A percentile compares a stretch with the other conserved stretches of the same genome.
These are phyloP conservation scores for Flaveria trinervia DNA, from an alignment of 129 eudicot species.

Conservation along the genomic window DNA sequence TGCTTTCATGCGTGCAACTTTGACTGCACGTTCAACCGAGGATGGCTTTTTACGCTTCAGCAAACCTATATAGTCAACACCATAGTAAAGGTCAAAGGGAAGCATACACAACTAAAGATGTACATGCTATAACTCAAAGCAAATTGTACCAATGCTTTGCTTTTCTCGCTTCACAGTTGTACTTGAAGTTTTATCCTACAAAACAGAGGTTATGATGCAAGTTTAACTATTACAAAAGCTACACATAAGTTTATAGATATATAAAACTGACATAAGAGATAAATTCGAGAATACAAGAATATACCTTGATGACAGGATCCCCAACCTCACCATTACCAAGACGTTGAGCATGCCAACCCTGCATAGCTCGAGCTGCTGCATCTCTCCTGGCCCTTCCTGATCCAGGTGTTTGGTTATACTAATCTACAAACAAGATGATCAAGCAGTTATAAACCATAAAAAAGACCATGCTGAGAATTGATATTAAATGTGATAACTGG, in stretches of 20 bases:
- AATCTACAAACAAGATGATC: constrained; percentile 39
- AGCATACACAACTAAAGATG: constrained; percentile 1
- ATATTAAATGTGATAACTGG: background rate
- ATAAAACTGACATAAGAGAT: background rate
- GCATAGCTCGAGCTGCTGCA: constrained; percentile 99
- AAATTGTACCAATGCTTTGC: constrained; percentile 69
- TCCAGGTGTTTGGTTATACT: constrained; percentile 68
- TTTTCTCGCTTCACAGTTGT: constrained; percentile 67
- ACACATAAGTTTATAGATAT: background rate
- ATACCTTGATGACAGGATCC: constrained; percentile 85
- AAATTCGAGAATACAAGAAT: background rate
- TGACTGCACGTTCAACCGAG: constrained; percentile 60
- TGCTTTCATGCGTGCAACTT: constrained; percentile 57
- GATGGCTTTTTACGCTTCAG: constrained; percentile 78
- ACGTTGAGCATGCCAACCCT: constrained; percentile 97
- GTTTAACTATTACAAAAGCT: constrained; percentile 1
- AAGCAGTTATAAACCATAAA: background rate
- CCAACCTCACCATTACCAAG: constrained; percentile 91
- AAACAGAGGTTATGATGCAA: constrained; percentile 16
- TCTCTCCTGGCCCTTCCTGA: constrained; percentile 93
- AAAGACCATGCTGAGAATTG: background rate
- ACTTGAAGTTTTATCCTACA: constrained; percentile 66
- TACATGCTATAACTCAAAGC: constrained; percentile 10
- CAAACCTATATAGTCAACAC: constrained; percentile 46
- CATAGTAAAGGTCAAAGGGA: constrained; percentile 14